A percentile compares a stretch with the other conserved stretches of the same genome.
Conservation (phyloP, 2,329 filamentous ascomycete genomes). For the Alternaria incomplexa region DNA sequence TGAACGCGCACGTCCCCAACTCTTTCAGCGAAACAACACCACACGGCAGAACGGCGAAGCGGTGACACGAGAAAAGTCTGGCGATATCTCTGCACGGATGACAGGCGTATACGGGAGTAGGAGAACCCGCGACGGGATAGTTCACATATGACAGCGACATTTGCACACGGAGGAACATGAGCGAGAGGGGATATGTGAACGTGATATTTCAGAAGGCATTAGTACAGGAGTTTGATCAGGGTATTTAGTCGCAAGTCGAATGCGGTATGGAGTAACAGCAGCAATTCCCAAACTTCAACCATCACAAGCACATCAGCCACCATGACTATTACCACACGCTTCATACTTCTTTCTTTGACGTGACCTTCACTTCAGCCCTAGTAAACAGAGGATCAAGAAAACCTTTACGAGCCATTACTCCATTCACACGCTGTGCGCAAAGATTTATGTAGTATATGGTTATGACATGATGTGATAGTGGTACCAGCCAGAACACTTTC, state of each 20-base stretch:
- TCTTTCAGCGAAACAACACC: background rate
- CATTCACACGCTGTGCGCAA: background rate
- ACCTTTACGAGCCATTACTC: background rate
- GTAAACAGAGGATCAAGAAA: background rate
- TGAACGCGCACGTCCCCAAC: constrained; percentile 48
- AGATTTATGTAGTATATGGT: background rate
- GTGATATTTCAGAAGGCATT: background rate
- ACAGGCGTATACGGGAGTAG: background rate
- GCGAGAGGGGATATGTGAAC: background rate
- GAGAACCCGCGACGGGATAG: background rate
- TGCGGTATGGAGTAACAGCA: background rate
- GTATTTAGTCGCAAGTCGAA: background rate
- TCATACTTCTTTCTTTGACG: too few species aligned
- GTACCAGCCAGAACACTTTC: background rate
- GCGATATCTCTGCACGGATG: too few species aligned
- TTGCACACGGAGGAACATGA: background rate
- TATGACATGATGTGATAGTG: background rate
- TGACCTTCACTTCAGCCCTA: too few species aligned
- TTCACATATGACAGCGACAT: background rate
- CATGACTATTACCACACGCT: background rate
- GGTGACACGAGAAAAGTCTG: too few species aligned
- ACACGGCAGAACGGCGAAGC: background rate
- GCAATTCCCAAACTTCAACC: background rate
- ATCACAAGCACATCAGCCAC: background rate
- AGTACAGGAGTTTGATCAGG: background rate